phyloP scores from a whole-genome alignment of 192 early-diverging fungal genomes.

The Umbelopsis ramanniana region DNA sequence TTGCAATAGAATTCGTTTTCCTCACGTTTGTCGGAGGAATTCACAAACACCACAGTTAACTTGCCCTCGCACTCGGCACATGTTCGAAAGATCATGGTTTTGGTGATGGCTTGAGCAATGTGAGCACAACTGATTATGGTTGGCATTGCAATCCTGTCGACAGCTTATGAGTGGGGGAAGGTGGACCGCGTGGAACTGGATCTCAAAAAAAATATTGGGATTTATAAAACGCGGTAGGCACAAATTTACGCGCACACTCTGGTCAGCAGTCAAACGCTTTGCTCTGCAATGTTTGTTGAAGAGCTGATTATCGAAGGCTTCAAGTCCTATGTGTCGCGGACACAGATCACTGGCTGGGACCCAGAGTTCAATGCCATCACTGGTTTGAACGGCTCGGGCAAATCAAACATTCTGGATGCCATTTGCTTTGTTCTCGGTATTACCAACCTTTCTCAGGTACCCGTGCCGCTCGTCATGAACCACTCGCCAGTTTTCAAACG shows the following conservation, averaged over 20 bases:
- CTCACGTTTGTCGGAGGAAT: not conserved
- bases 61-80: slow-evolving; percentile 8
- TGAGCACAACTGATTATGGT: not conserved
- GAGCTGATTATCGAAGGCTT: slow-evolving; percentile 98
- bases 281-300: slow-evolving; percentile 78
- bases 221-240: too few species aligned
- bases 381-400: slow-evolving; percentile 96
- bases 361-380: slow-evolving; percentile 98
- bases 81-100: slow-evolving; percentile 11
- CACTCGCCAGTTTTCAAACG: not conserved
- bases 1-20: slow-evolving; percentile 14
- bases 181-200: too few species aligned
- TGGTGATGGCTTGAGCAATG: slow-evolving; percentile 6
- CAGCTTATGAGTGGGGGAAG: too few species aligned
- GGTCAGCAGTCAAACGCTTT: not conserved
- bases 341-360: slow-evolving; percentile 98
- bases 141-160: not conserved
- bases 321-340: slow-evolving; percentile 96
- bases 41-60: not conserved
- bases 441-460: slow-evolving; percentile 87
- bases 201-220: too few species aligned
- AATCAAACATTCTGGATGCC: slow-evolving; percentile 98
- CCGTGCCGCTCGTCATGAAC: not conserved
- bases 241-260: not conserved
- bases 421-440: slow-evolving; percentile 99